Evolutionary conservation across 192 early-diverging fungal species (phyloP), one percentile per base, ranked within the genome.

Genomic region (Paraglomus occultum): DNA sequence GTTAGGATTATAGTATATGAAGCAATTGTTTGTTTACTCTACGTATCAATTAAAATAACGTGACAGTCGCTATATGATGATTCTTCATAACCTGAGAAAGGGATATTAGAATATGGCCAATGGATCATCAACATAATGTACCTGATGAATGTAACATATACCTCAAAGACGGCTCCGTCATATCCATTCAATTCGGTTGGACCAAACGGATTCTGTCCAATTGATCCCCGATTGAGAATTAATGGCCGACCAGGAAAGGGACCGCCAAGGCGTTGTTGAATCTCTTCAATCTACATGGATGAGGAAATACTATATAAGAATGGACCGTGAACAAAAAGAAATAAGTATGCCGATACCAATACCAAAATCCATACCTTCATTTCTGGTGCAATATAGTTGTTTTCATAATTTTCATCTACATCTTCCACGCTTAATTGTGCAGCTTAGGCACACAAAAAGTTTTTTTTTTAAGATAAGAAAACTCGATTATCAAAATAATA

Each of bases 161-260:
- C 67, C 62, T 90, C 86, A 71, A 88, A 83, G 10, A 86, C 79
- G 10, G 82, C 72, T 9, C 85, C 86, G 39, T 82, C 77, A 51
- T 82, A 81, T 12, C 91, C 89, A 49, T 79, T 84, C 68, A 90
- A 78, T n/a, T 83, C 83, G 8, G 88, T 90, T 0, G 82, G 76
- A 8, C 88, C 89, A 76, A 91, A 91, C 1, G 90, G 90, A 67
- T 90, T 88, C 48, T 88, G 84, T 42, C 81, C 82, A 51, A 79
- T 84, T 11, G 86, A 85, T 17, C 84, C 86, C 6, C 87, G 80
- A 42, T 77, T 85, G 39, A 89, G 79, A 43, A 90, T 83, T 17
- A 92, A 79, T 11, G 80, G 86, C 45, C 67, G 78, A 58, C 71
- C 79, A 60, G 60, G 51, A n/a, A n/a, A n/a, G 60, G 71, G 79